Conservation (phyloP, 2,329 filamentous ascomycete genomes). For the Colletotrichum caudatum region DNA sequence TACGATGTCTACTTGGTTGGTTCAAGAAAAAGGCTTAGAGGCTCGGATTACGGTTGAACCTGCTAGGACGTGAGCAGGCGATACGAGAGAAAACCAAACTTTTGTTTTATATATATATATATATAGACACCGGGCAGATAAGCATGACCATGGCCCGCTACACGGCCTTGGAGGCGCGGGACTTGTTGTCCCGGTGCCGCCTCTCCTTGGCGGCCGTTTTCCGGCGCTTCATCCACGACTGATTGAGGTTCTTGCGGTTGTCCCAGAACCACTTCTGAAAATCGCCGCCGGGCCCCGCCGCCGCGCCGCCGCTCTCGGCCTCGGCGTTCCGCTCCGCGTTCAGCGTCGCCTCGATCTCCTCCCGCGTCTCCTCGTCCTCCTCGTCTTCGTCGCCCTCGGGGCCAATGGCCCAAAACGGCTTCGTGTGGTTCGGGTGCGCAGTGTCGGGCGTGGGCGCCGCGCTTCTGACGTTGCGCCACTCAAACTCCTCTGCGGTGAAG, state of each 20-base stretch:
- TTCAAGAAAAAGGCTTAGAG: not conserved
- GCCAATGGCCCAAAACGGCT: slow-evolving; percentile 67
- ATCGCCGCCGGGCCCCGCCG: slow-evolving; percentile 53
- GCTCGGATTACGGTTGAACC: not conserved
- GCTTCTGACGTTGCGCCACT: slow-evolving; percentile 80
- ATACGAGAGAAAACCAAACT: not conserved
- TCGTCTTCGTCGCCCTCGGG: slow-evolving; percentile 60
- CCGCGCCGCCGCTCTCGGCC: slow-evolving; percentile 37
- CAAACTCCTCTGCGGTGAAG: slow-evolving; percentile 82
- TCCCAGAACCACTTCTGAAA: slow-evolving; percentile 79
- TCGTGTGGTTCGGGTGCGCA: slow-evolving; percentile 76
- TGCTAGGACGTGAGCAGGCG: not conserved
- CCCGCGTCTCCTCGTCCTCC: slow-evolving; percentile 50
- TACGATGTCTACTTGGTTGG: not conserved
- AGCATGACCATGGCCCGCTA: slow-evolving; percentile 41
- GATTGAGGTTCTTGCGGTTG: slow-evolving; percentile 72
- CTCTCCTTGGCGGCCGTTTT: slow-evolving; percentile 75
- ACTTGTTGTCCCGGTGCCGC: slow-evolving; percentile 73
- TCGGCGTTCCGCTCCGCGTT: slow-evolving; percentile 46
- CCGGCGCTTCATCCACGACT: slow-evolving; percentile 74
- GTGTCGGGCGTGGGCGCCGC: slow-evolving; percentile 96
- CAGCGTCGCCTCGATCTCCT: slow-evolving; percentile 46
- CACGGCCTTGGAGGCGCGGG: slow-evolving; percentile 58
- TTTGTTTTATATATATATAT: no score
- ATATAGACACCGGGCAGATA: slow-evolving; percentile 13